phyloP scores from a whole-genome alignment of 2,329 filamentous ascomycete species.

The Fusarium austroafricanum region DNA sequence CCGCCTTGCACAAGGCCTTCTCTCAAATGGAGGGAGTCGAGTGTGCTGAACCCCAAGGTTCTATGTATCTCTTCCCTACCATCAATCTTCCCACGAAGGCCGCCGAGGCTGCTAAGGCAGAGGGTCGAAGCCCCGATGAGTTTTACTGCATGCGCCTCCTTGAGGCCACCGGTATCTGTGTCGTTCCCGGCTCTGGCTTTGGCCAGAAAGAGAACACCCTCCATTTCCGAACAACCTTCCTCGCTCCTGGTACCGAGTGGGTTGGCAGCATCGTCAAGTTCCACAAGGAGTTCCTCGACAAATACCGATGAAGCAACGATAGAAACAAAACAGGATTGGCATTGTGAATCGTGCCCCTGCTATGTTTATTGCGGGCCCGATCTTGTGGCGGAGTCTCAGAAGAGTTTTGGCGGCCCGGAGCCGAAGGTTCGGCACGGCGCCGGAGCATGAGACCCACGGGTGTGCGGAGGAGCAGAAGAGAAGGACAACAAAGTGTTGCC shows the following conservation, averaged over 20 bases:
- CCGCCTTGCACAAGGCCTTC: constrained; percentile 90
- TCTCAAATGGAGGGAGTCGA: constrained; percentile 94
- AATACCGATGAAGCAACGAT: constrained; percentile 67
- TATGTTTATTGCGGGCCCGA: constrained; percentile 1
- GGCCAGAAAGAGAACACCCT: constrained; percentile 91
- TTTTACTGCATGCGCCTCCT: constrained; percentile 94
- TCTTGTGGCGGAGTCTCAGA: constrained; percentile 14
- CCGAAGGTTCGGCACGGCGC: constrained; percentile 12
- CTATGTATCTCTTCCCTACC: constrained; percentile 99
- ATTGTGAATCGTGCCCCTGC: background rate
- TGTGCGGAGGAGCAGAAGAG: constrained; percentile 10
- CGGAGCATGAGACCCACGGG: constrained; percentile 9
- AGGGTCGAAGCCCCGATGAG: constrained; percentile 83
- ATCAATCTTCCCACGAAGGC: constrained; percentile 84
- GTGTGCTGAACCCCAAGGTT: constrained; percentile 89
- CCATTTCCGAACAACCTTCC: constrained; percentile 96
- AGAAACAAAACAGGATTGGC: background rate
- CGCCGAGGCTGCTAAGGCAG: constrained; percentile 77
- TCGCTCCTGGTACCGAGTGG: constrained; percentile 97
- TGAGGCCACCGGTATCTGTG: constrained; percentile 93
- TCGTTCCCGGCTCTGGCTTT: constrained; percentile 92
- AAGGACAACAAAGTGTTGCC: constrained; percentile 1
- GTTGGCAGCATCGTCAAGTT: constrained; percentile 88
- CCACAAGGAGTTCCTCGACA: constrained; percentile 88
- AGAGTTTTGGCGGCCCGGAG: constrained; percentile 16